A percentile compares a stretch with the other conserved stretches of the same genome.
Conservation (phyloP, 768 basidiomycete species). For the Coprinellus aureogranulatus region DNA sequence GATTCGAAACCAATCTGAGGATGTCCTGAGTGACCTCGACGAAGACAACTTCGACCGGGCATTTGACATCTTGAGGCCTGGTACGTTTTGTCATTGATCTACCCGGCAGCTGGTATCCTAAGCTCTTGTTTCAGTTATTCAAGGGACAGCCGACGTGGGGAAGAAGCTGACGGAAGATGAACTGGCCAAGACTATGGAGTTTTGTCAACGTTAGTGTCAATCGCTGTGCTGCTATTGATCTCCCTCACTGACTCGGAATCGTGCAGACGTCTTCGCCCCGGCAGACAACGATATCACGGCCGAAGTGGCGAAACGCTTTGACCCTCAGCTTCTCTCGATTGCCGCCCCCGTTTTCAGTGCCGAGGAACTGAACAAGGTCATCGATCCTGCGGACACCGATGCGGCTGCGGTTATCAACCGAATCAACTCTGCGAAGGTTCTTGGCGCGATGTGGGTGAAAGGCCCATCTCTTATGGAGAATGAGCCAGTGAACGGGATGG, state of each 20-base stretch:
- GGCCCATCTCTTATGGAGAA: constrained; percentile 14
- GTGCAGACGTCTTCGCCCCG: constrained; percentile 22
- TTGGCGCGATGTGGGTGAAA: constrained; percentile 14
- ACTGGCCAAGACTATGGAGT: constrained; percentile 42
- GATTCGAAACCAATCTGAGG: constrained; percentile 38
- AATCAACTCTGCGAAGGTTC: constrained; percentile 16
- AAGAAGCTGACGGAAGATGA: constrained; percentile 45
- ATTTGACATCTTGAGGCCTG: constrained; percentile 43
- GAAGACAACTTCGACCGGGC: constrained; percentile 49
- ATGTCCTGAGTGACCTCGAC: constrained; percentile 42
- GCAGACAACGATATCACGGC: constrained; percentile 24
- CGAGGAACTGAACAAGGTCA: constrained; percentile 16
- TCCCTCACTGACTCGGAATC: background rate
- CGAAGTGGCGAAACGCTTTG: constrained; percentile 21
- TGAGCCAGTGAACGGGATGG: constrained; percentile 15
- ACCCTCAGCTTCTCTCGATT: constrained; percentile 20
- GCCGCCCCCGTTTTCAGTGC: constrained; percentile 20
- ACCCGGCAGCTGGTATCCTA: background rate
- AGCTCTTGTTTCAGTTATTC: constrained; percentile 18
- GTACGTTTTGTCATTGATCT: constrained; percentile 15
- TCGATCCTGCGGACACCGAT: constrained; percentile 19
- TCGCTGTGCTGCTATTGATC: background rate
- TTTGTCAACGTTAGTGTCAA: constrained; percentile 19
- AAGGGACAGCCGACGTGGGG: constrained; percentile 26
- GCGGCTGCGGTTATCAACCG: constrained; percentile 13